Base-by-base conservation (phyloP, 2,329 filamentous ascomycete genomes). In the Scorias spongiosa region DNA sequence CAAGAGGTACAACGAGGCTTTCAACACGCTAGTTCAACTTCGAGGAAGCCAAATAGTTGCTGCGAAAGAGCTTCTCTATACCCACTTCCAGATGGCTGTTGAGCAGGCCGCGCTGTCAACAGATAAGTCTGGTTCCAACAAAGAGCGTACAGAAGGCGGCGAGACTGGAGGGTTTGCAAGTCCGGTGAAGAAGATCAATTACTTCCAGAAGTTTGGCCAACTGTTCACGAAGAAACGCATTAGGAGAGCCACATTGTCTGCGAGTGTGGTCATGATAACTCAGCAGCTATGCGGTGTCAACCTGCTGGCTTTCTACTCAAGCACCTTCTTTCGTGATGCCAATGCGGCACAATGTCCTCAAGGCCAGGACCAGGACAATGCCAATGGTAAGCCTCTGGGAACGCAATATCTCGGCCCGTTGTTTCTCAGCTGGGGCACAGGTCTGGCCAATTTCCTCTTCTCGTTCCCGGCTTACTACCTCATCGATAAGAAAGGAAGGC, bases 401-500 rank as follows among this genome's bases (percentile, higher is more conserved):
- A 28, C 39, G 49, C 36, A 29, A 42, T 18, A 43, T 38, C 36
- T 51, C 2, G 37, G 39, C 18, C 53, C 56, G 7, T 43, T 59
- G 9, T 53, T 53, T 39, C 43, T 59, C 10, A 51, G 48, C 20
- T 59, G 55, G 54, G 57, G 56, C 2, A 51, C 57, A 14, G 57
- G 55, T 3, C 26, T 58, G 20, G 46, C 49, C 9, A 58, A 58
- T 42, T 52, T 53, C 11, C 30, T 75, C 37, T 76, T 77, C 49
- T 72, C 73, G 0, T 72, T 70, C 48, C 75, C 75, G 0, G 73
- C 75, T 1, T 63, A 78, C 37, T 75, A 66, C 64, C 74, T 73
- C 2, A 78, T 78, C 49, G 74, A 77, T 48, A 72, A 66, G 0
- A 71, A 70, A 47, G 75, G 75, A 1, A 66, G 75, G 10, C 66